A percentile compares a stretch with the other conserved stretches of the same genome.
These are phyloP conservation scores for Piromyces finnis DNA, from an alignment of 192 early-diverging fungal genomes.

Conservation along the genomic window DNA sequence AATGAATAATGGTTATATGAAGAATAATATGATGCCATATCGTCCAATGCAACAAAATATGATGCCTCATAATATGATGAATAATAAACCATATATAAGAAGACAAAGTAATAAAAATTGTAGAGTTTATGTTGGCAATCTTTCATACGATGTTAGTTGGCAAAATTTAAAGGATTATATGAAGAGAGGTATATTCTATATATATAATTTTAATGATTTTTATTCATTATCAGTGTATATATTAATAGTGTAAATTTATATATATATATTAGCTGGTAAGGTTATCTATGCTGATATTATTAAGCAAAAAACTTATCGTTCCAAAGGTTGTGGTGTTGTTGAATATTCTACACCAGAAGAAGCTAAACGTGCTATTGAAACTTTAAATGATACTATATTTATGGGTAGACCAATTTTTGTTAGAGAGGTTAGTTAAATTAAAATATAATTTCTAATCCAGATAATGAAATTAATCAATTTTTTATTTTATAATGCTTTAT, in stretches of 20 bases:
- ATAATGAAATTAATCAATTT: too few species aligned
- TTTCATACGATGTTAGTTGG: conserved; percentile 55
- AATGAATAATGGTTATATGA: background rate
- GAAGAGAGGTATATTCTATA: conserved; percentile 36
- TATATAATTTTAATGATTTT: background rate
- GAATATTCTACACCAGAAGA: conserved; percentile 61
- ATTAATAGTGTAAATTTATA: background rate
- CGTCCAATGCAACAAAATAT: background rate
- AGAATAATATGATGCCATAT: background rate
- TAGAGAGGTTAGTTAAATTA: conserved; percentile 25
- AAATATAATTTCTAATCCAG: too few species aligned
- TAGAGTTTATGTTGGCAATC: conserved; percentile 67
- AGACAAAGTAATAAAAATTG: conserved; percentile 19
- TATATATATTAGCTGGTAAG: conserved; percentile 31
- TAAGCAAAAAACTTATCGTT: conserved; percentile 29
- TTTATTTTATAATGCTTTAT: too few species aligned
- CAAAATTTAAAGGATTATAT: conserved; percentile 67
- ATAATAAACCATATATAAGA: background rate
- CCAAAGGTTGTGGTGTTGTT: conserved; percentile 49
- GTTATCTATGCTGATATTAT: conserved; percentile 63
- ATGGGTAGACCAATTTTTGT: conserved; percentile 61
- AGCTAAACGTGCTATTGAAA: conserved; percentile 50
- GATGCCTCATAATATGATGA: background rate
- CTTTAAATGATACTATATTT: conserved; percentile 41
- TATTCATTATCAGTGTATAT: background rate